A percentile compares a stretch with the other conserved stretches of the same genome.
Evolutionary conservation across 202 grass and related monocot species (phyloP).

Genomic region (Saccharum hybrid): DNA sequence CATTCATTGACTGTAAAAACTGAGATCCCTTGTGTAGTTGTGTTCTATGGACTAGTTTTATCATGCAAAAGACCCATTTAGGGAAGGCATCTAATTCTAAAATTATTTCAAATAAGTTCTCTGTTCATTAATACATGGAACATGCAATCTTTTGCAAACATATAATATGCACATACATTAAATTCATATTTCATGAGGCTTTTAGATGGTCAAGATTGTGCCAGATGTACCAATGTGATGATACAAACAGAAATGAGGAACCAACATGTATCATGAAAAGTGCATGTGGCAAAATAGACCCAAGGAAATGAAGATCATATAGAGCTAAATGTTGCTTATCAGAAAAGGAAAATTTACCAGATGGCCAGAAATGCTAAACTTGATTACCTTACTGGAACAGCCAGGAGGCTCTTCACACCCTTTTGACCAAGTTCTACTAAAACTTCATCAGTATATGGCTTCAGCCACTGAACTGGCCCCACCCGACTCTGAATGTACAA

Average conservation of each 20-base stretch:
- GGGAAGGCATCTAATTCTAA: neutral
- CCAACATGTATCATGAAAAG: neutral
- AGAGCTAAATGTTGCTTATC: neutral
- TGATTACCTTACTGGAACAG: constrained; percentile 90
- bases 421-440: constrained; percentile 85
- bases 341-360: neutral
- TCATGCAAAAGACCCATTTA: constrained; percentile 1
- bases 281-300: neutral
- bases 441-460: constrained; percentile 94
- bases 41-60: neutral
- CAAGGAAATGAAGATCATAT: constrained; percentile 3
- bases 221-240: neutral
- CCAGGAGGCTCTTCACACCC: constrained; percentile 90
- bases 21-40: neutral
- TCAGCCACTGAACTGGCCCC: constrained; percentile 92
- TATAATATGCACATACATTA: neutral
- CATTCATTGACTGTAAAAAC: neutral
- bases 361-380: constrained; percentile 5
- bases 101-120: neutral
- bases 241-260: neutral
- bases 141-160: neutral
- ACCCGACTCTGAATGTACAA: constrained; percentile 76
- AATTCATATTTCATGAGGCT: neutral
- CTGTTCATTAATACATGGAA: neutral
- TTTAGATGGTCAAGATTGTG: neutral